These are phyloP conservation scores for Cryptococcus wingfieldii DNA, from an alignment of 1,284 basidiomycete species.

Conservation along the genomic window DNA sequence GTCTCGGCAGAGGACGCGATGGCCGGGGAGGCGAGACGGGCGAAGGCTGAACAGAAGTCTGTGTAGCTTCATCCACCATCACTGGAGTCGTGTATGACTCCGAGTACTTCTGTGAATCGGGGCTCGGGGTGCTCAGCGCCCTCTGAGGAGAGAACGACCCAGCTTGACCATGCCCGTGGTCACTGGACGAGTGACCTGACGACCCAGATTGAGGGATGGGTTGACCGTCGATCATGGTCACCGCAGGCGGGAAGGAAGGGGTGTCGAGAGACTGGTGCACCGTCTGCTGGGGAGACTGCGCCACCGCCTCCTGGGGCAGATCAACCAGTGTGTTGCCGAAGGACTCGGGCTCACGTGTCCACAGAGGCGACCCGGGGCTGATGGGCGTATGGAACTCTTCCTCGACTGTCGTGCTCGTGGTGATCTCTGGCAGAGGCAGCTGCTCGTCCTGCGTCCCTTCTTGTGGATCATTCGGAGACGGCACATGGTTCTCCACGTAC, in stretches of 20 bases:
- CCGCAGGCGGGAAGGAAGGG: background rate
- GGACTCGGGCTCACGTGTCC: no score
- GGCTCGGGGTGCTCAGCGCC: background rate
- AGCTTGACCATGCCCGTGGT: background rate
- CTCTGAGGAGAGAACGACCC: background rate
- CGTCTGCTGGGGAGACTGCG: background rate
- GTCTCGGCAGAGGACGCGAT: conserved; percentile 10
- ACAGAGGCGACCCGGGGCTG: no score
- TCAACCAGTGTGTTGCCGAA: no score
- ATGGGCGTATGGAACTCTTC: no score
- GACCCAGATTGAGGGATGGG: background rate
- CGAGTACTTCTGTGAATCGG: no score
- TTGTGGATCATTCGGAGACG: no score
- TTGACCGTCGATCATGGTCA: background rate
- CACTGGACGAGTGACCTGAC: background rate
- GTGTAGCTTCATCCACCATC: conserved; percentile 1
- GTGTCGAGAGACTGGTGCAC: background rate
- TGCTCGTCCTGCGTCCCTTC: no score
- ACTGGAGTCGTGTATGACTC: background rate
- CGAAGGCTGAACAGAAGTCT: conserved; percentile 2
- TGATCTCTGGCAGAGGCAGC: no score
- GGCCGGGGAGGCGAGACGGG: background rate
- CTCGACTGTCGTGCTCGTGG: no score
- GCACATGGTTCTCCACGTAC: conserved; percentile 22
- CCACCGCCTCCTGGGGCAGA: background rate